A percentile compares a stretch with the other conserved stretches of the same genome.
phyloP scores from a whole-genome alignment of 1,139 yeast genomes.

The Suhomyces bokatorum region DNA sequence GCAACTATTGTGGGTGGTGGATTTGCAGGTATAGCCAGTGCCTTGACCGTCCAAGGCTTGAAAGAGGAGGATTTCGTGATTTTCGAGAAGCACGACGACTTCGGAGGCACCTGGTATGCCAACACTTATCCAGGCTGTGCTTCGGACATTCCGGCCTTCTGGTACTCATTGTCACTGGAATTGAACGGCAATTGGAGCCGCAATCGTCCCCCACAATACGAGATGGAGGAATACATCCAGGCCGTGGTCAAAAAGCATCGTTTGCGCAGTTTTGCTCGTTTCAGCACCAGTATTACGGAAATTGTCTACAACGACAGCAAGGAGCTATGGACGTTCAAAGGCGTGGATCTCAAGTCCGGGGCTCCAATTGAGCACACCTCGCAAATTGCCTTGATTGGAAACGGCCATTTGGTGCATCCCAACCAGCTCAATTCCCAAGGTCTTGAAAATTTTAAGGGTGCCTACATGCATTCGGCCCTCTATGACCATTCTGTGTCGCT shows the following conservation, averaged over 20 bases:
- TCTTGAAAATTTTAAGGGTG: slow-evolving; percentile 44
- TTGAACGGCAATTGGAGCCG: slow-evolving; percentile 47
- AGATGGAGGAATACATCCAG: slow-evolving; percentile 48
- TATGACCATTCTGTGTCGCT: slow-evolving; percentile 47
- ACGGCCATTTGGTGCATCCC: slow-evolving; percentile 44
- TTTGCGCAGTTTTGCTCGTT: slow-evolving; percentile 31
- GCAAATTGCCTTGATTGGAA: slow-evolving; percentile 33
- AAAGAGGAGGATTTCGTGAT: slow-evolving; percentile 37
- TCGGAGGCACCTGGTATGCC: slow-evolving; percentile 60
- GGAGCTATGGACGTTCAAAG: slow-evolving; percentile 40
- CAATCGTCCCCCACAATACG: slow-evolving; percentile 49
- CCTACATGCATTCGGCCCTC: slow-evolving; percentile 49
- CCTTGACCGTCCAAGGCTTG: slow-evolving; percentile 31
- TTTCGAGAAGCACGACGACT: slow-evolving; percentile 45
- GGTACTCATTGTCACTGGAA: slow-evolving; percentile 46
- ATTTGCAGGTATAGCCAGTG: slow-evolving; percentile 44
- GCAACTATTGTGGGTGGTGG: slow-evolving; percentile 51
- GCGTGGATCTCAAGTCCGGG: slow-evolving; percentile 38
- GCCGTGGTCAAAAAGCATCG: slow-evolving; percentile 38
- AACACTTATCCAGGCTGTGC: slow-evolving; percentile 58
- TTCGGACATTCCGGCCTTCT: slow-evolving; percentile 51
- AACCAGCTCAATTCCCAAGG: slow-evolving; percentile 34
- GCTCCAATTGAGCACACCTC: slow-evolving; percentile 25
- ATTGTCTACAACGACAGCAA: slow-evolving; percentile 33
- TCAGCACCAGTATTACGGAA: slow-evolving; percentile 31